These are phyloP conservation scores for Moringa oleifera DNA, from an alignment of 345 rosid species.

Conservation along the genomic window DNA sequence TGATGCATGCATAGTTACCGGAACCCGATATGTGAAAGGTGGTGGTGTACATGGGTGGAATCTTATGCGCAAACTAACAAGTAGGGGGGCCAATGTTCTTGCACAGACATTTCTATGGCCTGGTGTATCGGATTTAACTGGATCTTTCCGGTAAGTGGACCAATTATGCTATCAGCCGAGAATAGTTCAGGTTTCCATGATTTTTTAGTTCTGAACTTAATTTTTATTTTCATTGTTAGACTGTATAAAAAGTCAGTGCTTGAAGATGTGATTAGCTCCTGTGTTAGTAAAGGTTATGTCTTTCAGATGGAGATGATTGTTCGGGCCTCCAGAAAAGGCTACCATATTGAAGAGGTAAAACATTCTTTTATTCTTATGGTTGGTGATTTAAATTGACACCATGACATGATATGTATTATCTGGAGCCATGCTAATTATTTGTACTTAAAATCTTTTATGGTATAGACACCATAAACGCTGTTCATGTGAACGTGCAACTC, in stretches of 20 bases:
- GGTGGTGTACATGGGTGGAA: constrained; percentile 99
- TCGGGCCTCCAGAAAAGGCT: constrained; percentile 85
- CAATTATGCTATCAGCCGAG: background rate
- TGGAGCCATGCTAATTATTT: background rate
- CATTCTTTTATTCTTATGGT: constrained; percentile 6
- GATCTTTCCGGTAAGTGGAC: constrained; percentile 74
- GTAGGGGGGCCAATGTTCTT: constrained; percentile 97
- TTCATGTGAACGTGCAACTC: background rate
- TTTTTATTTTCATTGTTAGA: constrained; percentile 31
- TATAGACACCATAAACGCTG: too few species aligned
- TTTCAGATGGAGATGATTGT: constrained; percentile 99
- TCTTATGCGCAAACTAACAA: constrained; percentile 94
- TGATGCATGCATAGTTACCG: constrained; percentile 87
- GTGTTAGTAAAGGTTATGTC: constrained; percentile 92
- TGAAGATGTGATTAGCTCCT: constrained; percentile 72
- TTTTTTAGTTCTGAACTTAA: constrained; percentile 2
- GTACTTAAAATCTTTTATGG: background rate
- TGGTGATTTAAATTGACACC: background rate
- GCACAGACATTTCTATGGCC: constrained; percentile 98
- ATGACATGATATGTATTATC: background rate
- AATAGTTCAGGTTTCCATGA: background rate
- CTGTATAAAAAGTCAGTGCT: constrained; percentile 79
- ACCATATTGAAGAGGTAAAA: constrained; percentile 84
- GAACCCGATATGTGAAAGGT: constrained; percentile 82
- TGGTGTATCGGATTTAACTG: constrained; percentile 93